Evolutionary conservation across 768 basidiomycete species (phyloP), one percentile per base, ranked within the genome.

Genomic region (Cubamyces lactineus): DNA sequence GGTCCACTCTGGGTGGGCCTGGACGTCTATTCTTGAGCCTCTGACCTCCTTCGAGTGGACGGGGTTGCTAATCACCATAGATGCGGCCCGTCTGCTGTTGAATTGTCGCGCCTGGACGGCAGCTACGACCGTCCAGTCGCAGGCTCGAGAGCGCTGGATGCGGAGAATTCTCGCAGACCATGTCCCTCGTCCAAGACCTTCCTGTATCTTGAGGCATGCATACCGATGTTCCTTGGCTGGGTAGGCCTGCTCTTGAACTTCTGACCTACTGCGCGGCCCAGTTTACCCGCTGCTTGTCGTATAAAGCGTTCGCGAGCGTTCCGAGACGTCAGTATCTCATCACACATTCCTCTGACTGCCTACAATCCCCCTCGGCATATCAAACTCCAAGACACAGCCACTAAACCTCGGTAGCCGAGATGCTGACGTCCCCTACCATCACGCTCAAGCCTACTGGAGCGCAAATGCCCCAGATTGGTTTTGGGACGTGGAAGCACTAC

Each of bases 401-500:
- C 49, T 38, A n/a, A 28, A 45, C 23, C 24, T 9, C 38, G 11
- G 9, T 13, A 34, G 21, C 28, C 39, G 28, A 15, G 28, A 63
- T 62, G 61, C 24, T 51, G 28, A 38, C 42, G 5, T 42, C 52
- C 8, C 62, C 57, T 3, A 59, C 50, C 15, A 38, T 63, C 50
- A 40, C 47, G 17, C 62, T 63, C 41, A 43, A 58, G 28, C 49
- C 57, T 7, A 48, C 53, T n/a, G 62, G 65, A 4, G 53, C 60
- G 40, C 43, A 53, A 43, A 48, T 67, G 50, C 66, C 68, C 19
- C 66, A 67, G 28, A 59, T 69, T 17, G 68, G 68, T 16, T 63
- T 67, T 51, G 68, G 68, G 15, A 69, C 68, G 23, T 69, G 68
- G 68, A 69, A 69, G 38, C 68, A 66, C 58, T 41, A 61, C 53